These are phyloP conservation scores for Ceratocystis albifundus DNA, from an alignment of 2,329 filamentous ascomycete species.

Conservation along the genomic window DNA sequence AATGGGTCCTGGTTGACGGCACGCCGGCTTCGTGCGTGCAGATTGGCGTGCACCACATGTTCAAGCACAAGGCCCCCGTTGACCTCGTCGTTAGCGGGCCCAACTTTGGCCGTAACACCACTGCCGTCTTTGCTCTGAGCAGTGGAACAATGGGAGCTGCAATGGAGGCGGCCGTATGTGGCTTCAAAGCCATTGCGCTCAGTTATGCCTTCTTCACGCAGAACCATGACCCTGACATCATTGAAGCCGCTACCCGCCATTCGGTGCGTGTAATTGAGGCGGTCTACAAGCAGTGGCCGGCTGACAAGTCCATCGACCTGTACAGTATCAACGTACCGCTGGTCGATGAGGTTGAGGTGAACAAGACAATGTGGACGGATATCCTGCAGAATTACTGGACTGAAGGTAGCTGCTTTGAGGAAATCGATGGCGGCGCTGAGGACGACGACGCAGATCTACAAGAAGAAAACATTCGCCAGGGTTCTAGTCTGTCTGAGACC, in stretches of 20 bases:
- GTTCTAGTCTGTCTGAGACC: constrained; percentile 25
- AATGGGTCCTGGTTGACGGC: constrained; percentile 73
- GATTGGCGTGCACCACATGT: constrained; percentile 71
- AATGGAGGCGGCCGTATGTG: constrained; percentile 63
- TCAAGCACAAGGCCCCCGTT: constrained; percentile 56
- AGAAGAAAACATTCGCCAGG: constrained; percentile 34
- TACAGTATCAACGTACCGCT: constrained; percentile 88
- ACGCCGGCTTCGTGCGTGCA: constrained; percentile 73
- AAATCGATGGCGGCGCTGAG: constrained; percentile 54
- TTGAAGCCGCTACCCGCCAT: constrained; percentile 63
- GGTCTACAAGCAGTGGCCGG: constrained; percentile 61
- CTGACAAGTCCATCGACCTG: constrained; percentile 58
- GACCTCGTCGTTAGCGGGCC: constrained; percentile 70
- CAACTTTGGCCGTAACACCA: constrained; percentile 75
- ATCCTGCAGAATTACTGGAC: constrained; percentile 89
- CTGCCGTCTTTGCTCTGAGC: constrained; percentile 64
- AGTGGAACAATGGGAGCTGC: constrained; percentile 69
- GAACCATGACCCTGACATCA: constrained; percentile 72
- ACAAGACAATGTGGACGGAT: constrained; percentile 68
- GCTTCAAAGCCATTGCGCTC: constrained; percentile 62
- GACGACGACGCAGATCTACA: constrained; percentile 53
- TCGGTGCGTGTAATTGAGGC: constrained; percentile 69
- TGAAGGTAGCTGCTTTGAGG: constrained; percentile 74
- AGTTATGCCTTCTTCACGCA: constrained; percentile 82
- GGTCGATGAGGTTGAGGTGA: constrained; percentile 57